Conservation (phyloP, 108 stramenopile species). For the Skeletonema menzelii region DNA sequence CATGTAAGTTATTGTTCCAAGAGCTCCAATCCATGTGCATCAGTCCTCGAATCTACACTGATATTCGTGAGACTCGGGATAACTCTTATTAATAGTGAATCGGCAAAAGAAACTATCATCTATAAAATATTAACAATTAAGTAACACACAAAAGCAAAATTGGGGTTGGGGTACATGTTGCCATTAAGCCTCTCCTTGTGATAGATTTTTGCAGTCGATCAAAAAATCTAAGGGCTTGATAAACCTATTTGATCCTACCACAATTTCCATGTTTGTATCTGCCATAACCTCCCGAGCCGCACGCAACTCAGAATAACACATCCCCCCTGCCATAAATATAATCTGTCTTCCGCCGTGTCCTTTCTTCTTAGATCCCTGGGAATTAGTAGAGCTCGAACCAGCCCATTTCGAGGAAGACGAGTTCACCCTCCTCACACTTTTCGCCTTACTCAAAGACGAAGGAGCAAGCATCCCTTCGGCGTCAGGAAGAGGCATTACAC, state of each 20-base stretch:
- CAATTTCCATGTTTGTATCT: slow-evolving; percentile 73
- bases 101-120: background rate
- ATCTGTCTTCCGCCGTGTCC: slow-evolving; percentile 70
- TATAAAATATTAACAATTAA: slow-evolving; percentile 6
- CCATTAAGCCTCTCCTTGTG: background rate
- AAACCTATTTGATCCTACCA: slow-evolving; percentile 80
- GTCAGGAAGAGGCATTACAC: slow-evolving; percentile 85
- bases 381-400: slow-evolving; percentile 18
- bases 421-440: slow-evolving; percentile 49
- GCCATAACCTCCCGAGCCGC: slow-evolving; percentile 81
- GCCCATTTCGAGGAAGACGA: slow-evolving; percentile 57
- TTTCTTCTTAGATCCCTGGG: slow-evolving; percentile 29
- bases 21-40: slow-evolving; percentile 97
- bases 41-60: slow-evolving; percentile 85
- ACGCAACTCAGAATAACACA: slow-evolving; percentile 85
- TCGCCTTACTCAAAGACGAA: slow-evolving; percentile 21
- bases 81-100: slow-evolving; percentile 46
- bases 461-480: slow-evolving; percentile 27
- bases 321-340: slow-evolving; percentile 90
- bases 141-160: background rate
- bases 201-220: slow-evolving; percentile 46
- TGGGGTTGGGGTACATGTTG: background rate
- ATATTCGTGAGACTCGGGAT: slow-evolving; percentile 56
- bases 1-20: slow-evolving; percentile 98
- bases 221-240: slow-evolving; percentile 69